Base-by-base conservation (phyloP, 2,329 filamentous ascomycete species). In the Colletotrichum salicis region DNA sequence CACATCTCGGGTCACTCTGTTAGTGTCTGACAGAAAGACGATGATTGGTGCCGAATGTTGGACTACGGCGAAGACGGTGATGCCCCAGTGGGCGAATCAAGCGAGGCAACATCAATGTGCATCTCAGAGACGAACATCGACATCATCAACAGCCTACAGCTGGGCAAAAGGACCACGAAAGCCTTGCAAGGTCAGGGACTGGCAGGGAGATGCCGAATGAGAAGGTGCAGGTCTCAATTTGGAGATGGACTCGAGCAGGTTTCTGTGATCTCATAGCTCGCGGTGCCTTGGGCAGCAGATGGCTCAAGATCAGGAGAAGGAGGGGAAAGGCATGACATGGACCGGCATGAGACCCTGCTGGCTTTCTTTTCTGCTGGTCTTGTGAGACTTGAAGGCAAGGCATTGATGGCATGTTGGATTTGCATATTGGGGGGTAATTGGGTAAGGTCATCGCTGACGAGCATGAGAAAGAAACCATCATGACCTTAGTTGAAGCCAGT, bases 271-370 rank as follows among this genome's bases (percentile, higher is more conserved):
- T 27, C 48, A 52, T 63, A 27, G 60, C 29, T 54, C 29, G 22
- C 45, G 6, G 60, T 63, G 60, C 31, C 48, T 54, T 54, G 60
- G 45, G 48, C 27, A 37, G 48, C 31, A 19, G n/a, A 19, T 52
- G 60, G n/a, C 31, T 52, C n/a, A 62, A 29, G 45, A 35, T 35
- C 41, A 27, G 45, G 29, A 24, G 58, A 24, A 22, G 19, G 48
- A 45, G 59, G 8, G 41, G 22, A 19, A 63, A 24, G 45, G 60
- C 60, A 63, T 63, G 60, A 54, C 22, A 27, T 37, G 45, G 48
- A 27, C 60, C 48, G 19, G 48, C 60, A 63, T 12, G 12, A 10
- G 31, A 54, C 60, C 60, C n/a, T n/a, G 48, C 7, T 37, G 29
- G n/a, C 58, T 27, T 12, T 27, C n/a, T 22, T 29, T 31, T 29